phyloP scores from a whole-genome alignment of 768 basidiomycete species.

The Suillus cothurnatus region DNA sequence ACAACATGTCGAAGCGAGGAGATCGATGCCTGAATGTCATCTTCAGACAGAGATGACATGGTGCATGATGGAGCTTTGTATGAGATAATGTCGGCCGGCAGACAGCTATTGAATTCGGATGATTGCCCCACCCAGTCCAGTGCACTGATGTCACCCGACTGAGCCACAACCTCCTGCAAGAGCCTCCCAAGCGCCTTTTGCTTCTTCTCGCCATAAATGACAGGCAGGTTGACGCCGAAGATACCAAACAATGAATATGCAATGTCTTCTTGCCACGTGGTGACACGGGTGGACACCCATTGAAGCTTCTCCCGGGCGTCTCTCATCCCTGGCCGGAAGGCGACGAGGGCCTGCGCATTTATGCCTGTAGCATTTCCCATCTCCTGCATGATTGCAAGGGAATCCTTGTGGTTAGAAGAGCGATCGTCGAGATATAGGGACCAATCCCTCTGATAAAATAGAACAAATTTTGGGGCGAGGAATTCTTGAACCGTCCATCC shows the following conservation, averaged over 20 bases:
- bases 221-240: background rate
- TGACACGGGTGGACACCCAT: background rate
- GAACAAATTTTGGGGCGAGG: background rate
- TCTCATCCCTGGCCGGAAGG: background rate
- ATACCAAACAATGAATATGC: background rate
- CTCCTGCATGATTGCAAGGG: background rate
- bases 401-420: background rate
- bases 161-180: background rate
- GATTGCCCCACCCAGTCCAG: background rate
- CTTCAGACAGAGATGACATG: background rate
- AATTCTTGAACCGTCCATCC: background rate
- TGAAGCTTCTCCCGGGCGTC: background rate
- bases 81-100: background rate
- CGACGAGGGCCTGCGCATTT: background rate
- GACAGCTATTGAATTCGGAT: slow-evolving; percentile 1
- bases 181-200: background rate
- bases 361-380: background rate
- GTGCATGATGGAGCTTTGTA: background rate
- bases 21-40: background rate
- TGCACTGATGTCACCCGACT: background rate
- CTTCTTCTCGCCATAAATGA: background rate
- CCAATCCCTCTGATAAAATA: background rate
- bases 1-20: background rate
- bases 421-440: background rate
- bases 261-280: background rate